Base-by-base conservation (phyloP, 2,329 filamentous ascomycete genomes). In the Beauveria scarabaeidicola region DNA sequence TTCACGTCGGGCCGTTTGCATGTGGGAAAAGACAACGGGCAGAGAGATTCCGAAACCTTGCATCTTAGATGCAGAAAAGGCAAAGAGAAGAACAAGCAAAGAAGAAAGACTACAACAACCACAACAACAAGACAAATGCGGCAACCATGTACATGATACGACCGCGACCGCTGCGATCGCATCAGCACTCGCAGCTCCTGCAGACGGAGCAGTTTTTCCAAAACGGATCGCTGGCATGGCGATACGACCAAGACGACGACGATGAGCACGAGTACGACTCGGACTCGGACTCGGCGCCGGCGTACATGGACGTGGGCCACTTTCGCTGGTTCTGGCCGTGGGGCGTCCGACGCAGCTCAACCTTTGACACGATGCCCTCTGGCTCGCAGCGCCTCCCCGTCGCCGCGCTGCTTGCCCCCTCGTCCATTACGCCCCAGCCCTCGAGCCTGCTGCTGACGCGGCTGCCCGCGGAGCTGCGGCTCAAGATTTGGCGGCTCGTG, bases 311-410 rank as follows among this genome's bases (percentile, higher is more conserved):
- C 46, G 21, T 58, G 9, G 55, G 55, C 32, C 55, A 58, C 36
- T 58, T 58, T 41, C 55, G 55, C 55, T 58, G 55, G 55, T 58
- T 58, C 55, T 58, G 55, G 55, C 55, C 55, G 15, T 58, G 55
- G 55, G 55, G 55, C 36, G 55, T 58, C 15, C 55, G 55, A 6
- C 55, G 55, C 46, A 58, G 55, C 55, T 58, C 55, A 23, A 51
- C 55, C 21, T 58, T 58, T 51, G 55, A 58, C 55, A 51, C 55
- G 21, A 58, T 58, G 55, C 55, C 55, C 36, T 23, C 55, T 6
- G 55, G 55, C 36, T 41, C 27, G 36, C 55, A 58, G 46, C 32
- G 46, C 13, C 55, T 58, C 46, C 55, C 55, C 43, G 17, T 58
- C 21, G 55, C 55, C 32, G 55, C 55, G 5, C 13, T n/a, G 9